phyloP scores from a whole-genome alignment of 2,329 filamentous ascomycete species.

The Chrysoporthe austroafricana region DNA sequence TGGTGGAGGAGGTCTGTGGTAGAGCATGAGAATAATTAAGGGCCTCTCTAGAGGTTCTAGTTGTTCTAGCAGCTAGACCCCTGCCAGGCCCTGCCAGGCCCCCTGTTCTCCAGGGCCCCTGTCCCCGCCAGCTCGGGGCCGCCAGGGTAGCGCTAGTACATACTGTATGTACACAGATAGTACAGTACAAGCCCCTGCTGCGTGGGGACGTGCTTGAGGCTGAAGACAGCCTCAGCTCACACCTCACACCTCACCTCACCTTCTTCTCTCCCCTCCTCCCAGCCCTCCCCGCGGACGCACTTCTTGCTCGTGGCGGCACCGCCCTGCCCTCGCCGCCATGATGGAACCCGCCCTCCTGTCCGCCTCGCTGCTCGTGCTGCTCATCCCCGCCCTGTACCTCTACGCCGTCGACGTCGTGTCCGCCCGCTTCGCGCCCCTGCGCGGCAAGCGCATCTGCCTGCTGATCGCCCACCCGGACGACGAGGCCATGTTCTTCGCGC shows the following conservation, averaged over 20 bases:
- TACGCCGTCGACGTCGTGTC: slow-evolving; percentile 53
- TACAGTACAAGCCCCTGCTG: background rate
- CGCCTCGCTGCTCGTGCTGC: slow-evolving; percentile 43
- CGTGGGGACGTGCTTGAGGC: too few species aligned
- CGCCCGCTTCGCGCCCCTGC: slow-evolving; percentile 66
- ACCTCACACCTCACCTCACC: background rate
- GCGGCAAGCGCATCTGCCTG: slow-evolving; percentile 82
- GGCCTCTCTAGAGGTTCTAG: background rate
- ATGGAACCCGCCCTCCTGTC: slow-evolving; percentile 35
- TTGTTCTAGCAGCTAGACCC: background rate
- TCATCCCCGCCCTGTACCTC: slow-evolving; percentile 55
- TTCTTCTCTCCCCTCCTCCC: background rate
- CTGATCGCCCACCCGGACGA: slow-evolving; percentile 98
- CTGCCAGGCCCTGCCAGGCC: background rate
- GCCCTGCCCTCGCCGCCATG: slow-evolving; percentile 11
- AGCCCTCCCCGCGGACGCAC: background rate
- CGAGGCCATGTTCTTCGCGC: slow-evolving; percentile 99
- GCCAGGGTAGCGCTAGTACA: background rate
- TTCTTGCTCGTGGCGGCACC: background rate
- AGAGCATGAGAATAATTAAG: too few species aligned
- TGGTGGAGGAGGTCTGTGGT: background rate
- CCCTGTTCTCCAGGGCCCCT: background rate
- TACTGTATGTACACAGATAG: too few species aligned
- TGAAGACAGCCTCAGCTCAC: too few species aligned
- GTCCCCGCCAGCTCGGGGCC: background rate